Conservation (phyloP, 2,329 filamentous ascomycete species). For the Neopestalotiopsis rosae region DNA sequence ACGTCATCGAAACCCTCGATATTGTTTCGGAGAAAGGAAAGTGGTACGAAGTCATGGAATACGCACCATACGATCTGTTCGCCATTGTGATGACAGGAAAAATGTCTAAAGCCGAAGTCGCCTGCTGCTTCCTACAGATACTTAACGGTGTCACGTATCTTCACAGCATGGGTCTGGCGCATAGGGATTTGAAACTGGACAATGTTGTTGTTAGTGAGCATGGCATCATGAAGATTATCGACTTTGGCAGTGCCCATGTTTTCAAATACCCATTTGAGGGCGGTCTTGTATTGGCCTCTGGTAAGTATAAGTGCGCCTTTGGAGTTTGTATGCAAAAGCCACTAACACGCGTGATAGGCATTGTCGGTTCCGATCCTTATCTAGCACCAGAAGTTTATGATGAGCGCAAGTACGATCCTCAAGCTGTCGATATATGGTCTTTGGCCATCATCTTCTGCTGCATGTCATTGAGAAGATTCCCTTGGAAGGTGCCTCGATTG, state of each 20-base stretch:
- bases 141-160: conserved; percentile 92
- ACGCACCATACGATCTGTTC: conserved; percentile 93
- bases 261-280: conserved; percentile 98
- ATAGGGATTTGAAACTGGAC: conserved; percentile 94
- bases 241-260: conserved; percentile 96
- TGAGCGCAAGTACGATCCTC: conserved; percentile 88
- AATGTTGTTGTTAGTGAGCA: conserved; percentile 97
- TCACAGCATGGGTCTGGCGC: conserved; percentile 92
- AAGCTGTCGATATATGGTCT: conserved; percentile 96
- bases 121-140: conserved; percentile 92
- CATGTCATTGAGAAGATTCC: conserved; percentile 94
- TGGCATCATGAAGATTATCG: conserved; percentile 99
- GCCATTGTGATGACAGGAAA: conserved; percentile 99
- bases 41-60: conserved; percentile 99
- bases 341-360: conserved; percentile 46
- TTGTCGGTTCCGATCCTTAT: conserved; percentile 89
- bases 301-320: conserved; percentile 54
- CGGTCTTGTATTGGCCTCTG: conserved; percentile 79
- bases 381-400: conserved; percentile 97
- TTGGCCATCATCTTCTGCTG: conserved; percentile 98
- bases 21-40: conserved; percentile 92
- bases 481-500: conserved; percentile 92
- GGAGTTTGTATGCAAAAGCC: background rate
- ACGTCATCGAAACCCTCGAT: conserved; percentile 97
- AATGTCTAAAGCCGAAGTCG: conserved; percentile 90